Base-by-base conservation (phyloP, 2,329 filamentous ascomycete genomes). In the Alternaria triticimaculans region DNA sequence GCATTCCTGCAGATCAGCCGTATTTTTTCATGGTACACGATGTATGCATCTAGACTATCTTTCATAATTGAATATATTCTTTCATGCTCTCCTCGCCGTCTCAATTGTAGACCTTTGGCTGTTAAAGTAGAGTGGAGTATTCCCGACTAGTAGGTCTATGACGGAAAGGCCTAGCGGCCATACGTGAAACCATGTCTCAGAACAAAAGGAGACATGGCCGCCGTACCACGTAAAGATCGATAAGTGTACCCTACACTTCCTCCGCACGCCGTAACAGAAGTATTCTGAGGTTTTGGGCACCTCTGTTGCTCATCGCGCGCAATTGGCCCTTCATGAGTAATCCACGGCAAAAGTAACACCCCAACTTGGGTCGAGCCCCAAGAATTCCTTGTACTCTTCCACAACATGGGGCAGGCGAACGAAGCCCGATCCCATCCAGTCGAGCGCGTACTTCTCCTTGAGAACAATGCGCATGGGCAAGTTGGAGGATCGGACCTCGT, bases 241-340 rank as follows among this genome's bases (percentile, higher is more conserved):
- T 3, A 41, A 6, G 37, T 41, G 37, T 41, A 41, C 37, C n/a
- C n/a, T 41, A 41, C 5, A 41, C 37, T 41, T 41, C 37, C 37
- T 41, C n/a, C 15, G 3, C 9, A 41, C n/a, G 37, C 37, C n/a
- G 37, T 41, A 18, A 41, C n/a, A 41, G 37, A 41, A 41, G n/a
- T 41, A 41, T 41, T 41, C 37, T n/a, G 1, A 1, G 37, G 37
- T 41, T 41, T 41, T 18, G 37, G 37, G 37, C 37, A 41, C 2
- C 37, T 41, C 37, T 18, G 37, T 41, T 41, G 37, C 37, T 41
- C 37, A 41, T 41, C 37, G 37, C 37, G 37, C 37, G 37, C 37
- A 41, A 41, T 2, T 41, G 37, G 37, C n/a, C 37, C 37, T 28
- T 57, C 43, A 57, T 11, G 55, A 48, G 44, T 57, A 57, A 18